Evolutionary conservation across 2,329 filamentous ascomycete species (phyloP).

Genomic region (Ascochyta clinopodiicola): DNA sequence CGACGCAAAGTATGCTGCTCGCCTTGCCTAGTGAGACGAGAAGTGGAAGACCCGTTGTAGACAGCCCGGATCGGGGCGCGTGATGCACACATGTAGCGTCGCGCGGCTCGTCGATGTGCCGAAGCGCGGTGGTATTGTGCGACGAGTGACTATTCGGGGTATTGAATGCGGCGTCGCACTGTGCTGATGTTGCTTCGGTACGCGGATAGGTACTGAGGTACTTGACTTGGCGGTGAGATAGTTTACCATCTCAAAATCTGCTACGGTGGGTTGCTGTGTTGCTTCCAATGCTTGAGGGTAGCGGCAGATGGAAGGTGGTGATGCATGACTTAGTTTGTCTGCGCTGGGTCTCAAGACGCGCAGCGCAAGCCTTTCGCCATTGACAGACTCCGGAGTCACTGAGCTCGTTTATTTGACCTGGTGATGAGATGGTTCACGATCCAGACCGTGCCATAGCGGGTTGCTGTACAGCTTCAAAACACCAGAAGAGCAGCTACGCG

Average conservation of each 20-base stretch:
- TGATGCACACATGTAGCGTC: neutral
- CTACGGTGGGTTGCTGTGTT: neutral
- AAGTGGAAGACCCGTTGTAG: neutral
- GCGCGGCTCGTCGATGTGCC: neutral
- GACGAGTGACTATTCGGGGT: neutral
- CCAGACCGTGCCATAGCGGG: too few relatives aligned
- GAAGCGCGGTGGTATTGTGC: conserved; percentile 2
- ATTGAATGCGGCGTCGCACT: conserved; percentile 6
- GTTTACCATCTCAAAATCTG: too few relatives aligned
- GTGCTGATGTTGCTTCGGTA: neutral
- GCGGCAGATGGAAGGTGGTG: neutral
- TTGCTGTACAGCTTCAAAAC: too few relatives aligned
- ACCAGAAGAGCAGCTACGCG: too few relatives aligned
- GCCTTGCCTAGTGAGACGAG: neutral
- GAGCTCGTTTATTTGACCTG: too few relatives aligned
- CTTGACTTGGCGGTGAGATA: too few relatives aligned
- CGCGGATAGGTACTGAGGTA: too few relatives aligned
- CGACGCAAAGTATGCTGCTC: neutral
- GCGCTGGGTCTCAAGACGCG: too few relatives aligned
- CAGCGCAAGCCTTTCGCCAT: too few relatives aligned
- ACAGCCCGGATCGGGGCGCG: neutral
- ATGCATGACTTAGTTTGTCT: neutral
- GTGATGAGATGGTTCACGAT: too few relatives aligned
- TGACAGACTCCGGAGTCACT: too few relatives aligned
- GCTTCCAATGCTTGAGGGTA: too few relatives aligned